phyloP scores from a whole-genome alignment of 1,284 basidiomycete genomes.

The Sutorius eximius region DNA sequence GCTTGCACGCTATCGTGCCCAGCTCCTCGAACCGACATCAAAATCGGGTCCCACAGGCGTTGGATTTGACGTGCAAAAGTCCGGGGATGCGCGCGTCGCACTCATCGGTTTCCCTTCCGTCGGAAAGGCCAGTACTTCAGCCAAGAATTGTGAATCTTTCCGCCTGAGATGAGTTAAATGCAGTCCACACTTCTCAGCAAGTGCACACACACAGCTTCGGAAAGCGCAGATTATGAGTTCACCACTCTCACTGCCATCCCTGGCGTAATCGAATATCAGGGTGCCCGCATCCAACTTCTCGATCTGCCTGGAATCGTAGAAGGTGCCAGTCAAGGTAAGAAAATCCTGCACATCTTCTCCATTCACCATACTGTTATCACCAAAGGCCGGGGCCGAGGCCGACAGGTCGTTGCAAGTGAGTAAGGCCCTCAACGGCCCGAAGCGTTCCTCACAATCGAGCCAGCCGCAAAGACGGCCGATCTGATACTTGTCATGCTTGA shows the following conservation, averaged over 20 bases:
- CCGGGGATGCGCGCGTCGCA: constrained; percentile 90
- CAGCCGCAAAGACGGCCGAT: constrained; percentile 93
- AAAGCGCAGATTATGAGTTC: constrained; percentile 93
- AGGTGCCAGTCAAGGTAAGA: constrained; percentile 81
- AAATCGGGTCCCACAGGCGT: constrained; percentile 83
- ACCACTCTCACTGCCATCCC: constrained; percentile 94
- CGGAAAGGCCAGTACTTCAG: constrained; percentile 62
- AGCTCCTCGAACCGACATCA: constrained; percentile 81
- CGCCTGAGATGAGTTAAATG: constrained; percentile 10
- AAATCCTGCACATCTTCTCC: background rate
- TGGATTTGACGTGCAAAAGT: constrained; percentile 94
- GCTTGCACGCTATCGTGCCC: constrained; percentile 87
- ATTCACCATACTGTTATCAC: background rate
- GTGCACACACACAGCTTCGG: constrained; percentile 87
- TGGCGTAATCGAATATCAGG: constrained; percentile 91
- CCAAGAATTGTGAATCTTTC: background rate
- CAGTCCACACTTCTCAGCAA: constrained; percentile 92
- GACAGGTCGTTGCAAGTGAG: constrained; percentile 89
- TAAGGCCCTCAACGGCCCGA: constrained; percentile 3
- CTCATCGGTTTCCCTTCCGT: constrained; percentile 95
- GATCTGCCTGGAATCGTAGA: constrained; percentile 98
- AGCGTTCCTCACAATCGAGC: background rate
- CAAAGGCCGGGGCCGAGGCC: constrained; percentile 83
- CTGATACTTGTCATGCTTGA: constrained; percentile 95
- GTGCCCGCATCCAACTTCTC: constrained; percentile 89